Evolutionary conservation across 176 grass and related monocot genomes (phyloP).

Genomic region (Dactylis glomerata): DNA sequence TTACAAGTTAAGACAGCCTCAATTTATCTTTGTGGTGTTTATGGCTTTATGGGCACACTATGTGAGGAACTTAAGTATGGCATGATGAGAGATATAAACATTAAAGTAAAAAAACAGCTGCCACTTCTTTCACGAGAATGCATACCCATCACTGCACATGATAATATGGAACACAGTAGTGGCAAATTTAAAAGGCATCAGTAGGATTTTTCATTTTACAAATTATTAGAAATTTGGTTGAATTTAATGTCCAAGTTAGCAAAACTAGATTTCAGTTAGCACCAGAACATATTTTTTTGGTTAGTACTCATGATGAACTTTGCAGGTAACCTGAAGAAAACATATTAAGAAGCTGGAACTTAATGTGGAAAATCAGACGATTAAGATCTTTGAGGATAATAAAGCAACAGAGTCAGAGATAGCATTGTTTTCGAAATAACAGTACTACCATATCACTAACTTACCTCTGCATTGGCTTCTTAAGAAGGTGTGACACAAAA

Average conservation of each 20-base stretch:
- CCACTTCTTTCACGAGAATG: background rate
- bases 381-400: background rate
- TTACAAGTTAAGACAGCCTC: too few relatives aligned
- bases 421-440: background rate
- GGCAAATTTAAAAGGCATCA: background rate
- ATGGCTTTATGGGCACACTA: background rate
- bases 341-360: conserved; percentile 1
- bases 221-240: background rate
- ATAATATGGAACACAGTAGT: background rate
- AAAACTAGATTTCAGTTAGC: background rate
- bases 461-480: background rate
- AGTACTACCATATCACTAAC: background rate
- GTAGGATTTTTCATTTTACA: background rate
- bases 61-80: background rate
- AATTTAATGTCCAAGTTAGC: background rate
- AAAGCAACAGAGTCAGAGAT: background rate
- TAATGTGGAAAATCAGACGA: background rate
- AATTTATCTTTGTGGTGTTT: background rate
- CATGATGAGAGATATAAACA: background rate
- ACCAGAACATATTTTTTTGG: background rate
- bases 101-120: background rate
- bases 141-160: background rate
- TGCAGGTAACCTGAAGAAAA: conserved; percentile 1
- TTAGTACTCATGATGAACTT: background rate
- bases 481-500: background rate